A percentile compares a stretch with the other conserved stretches of the same genome.
Evolutionary conservation across 768 basidiomycete genomes (phyloP).

Genomic region (Lactarius pseudohatsudake): DNA sequence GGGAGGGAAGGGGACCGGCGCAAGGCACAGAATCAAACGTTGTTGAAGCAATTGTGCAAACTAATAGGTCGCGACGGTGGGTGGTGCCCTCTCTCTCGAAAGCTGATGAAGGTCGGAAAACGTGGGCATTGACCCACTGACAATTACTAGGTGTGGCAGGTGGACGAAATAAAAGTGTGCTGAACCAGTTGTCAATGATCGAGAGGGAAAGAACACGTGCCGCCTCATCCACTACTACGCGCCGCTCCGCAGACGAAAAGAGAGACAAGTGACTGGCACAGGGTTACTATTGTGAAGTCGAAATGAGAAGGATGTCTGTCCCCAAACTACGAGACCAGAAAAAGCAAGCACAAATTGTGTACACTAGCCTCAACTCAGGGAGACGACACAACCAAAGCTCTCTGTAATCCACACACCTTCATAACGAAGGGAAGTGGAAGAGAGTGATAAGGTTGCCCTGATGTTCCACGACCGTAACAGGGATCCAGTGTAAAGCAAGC

Average conservation of each 20-base stretch:
- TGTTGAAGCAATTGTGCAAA: too few relatives aligned
- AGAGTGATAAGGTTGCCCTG: constrained; percentile 38
- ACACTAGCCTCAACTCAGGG: constrained; percentile 57
- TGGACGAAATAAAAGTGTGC: too few relatives aligned
- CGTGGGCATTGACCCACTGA: too few relatives aligned
- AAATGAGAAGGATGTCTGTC: constrained; percentile 48
- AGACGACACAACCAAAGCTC: constrained; percentile 45
- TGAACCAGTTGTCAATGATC: too few relatives aligned
- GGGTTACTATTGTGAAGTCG: constrained; percentile 13
- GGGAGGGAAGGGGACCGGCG: too few relatives aligned
- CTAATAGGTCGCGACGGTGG: too few relatives aligned
- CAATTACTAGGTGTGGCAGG: too few relatives aligned
- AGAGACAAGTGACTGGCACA: background rate
- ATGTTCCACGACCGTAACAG: constrained; percentile 79
- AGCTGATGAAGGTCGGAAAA: too few relatives aligned
- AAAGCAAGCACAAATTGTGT: constrained; percentile 33
- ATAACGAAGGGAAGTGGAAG: constrained; percentile 59
- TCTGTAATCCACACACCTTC: constrained; percentile 49
- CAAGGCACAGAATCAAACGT: too few relatives aligned
- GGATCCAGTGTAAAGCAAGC: constrained; percentile 45
- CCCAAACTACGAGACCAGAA: constrained; percentile 63
- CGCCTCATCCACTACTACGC: too few relatives aligned
- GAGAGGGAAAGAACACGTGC: too few relatives aligned
- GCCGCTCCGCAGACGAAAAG: background rate
- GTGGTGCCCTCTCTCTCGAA: too few relatives aligned